phyloP scores from a whole-genome alignment of 306 rosid genomes.

The Quercus wislizeni region DNA sequence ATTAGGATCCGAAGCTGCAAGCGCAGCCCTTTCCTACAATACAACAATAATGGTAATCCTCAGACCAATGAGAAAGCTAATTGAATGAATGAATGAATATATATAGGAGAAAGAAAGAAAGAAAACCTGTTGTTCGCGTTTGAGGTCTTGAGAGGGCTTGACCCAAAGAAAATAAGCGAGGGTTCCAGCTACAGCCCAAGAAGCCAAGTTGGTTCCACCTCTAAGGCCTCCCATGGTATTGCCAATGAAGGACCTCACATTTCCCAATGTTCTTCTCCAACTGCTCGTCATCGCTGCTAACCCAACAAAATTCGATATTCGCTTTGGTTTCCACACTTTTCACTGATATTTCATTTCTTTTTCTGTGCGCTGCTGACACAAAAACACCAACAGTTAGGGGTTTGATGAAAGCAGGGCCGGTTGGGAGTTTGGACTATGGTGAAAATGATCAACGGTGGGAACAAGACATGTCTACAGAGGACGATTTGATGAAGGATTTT shows the following conservation, averaged over 20 bases:
- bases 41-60: background rate
- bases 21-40: constrained; percentile 62
- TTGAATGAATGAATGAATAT: background rate
- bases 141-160: constrained; percentile 87
- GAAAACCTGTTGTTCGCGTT: constrained; percentile 63
- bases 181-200: constrained; percentile 95
- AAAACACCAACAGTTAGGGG: too few species aligned
- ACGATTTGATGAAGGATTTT: too few species aligned
- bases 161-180: constrained; percentile 92
- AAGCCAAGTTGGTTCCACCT: constrained; percentile 77
- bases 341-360: too few species aligned
- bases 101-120: background rate
- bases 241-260: constrained; percentile 63
- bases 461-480: too few species aligned
- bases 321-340: too few species aligned
- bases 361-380: too few species aligned
- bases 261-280: constrained; percentile 79
- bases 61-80: background rate
- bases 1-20: constrained; percentile 62
- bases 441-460: too few species aligned
- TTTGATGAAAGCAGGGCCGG: too few species aligned
- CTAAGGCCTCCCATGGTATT: constrained; percentile 84
- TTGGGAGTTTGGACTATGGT: too few species aligned
- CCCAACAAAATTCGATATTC: too few species aligned
- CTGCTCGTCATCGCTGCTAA: constrained; percentile 41